A percentile compares a stretch with the other conserved stretches of the same genome.
phyloP scores from a whole-genome alignment of 2,329 filamentous ascomycete genomes.

The Fusarium aywerte region DNA sequence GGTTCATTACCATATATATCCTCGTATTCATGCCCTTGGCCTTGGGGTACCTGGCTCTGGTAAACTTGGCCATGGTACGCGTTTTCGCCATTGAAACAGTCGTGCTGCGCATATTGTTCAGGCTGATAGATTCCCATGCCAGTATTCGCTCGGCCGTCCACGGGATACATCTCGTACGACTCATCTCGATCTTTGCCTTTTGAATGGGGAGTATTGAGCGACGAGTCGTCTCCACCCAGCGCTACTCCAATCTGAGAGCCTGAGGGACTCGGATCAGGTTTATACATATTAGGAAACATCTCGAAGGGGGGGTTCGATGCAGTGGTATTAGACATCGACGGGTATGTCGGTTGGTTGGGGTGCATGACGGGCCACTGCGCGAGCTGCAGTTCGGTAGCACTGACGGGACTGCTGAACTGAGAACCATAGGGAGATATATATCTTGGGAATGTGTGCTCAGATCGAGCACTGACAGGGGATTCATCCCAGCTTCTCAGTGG shows the following conservation, averaged over 20 bases:
- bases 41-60: not conserved
- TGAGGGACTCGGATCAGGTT: not conserved
- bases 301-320: not conserved
- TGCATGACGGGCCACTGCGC: constrained; percentile 3
- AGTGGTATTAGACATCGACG: constrained; percentile 1
- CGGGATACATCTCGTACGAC: constrained; percentile 6
- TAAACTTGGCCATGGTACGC: not conserved
- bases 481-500: not conserved
- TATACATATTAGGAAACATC: constrained; percentile 7
- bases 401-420: constrained; percentile 1
- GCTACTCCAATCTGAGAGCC: constrained; percentile 8
- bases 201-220: not conserved
- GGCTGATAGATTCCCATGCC: constrained; percentile 3
- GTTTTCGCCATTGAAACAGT: not conserved
- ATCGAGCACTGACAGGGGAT: not conserved
- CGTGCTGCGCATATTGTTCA: not conserved
- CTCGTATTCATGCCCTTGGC: not conserved
- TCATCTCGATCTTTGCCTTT: constrained; percentile 3
- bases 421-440: constrained; percentile 7
- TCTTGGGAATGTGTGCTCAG: not conserved
- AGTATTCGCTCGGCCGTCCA: not conserved
- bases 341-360: not conserved
- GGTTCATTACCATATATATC: not conserved
- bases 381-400: constrained; percentile 5
- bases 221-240: constrained; percentile 4